Evolutionary conservation across 441 rosid genomes (phyloP), one percentile per base, ranked within the genome.

Genomic region (Raphanus hybrid): DNA sequence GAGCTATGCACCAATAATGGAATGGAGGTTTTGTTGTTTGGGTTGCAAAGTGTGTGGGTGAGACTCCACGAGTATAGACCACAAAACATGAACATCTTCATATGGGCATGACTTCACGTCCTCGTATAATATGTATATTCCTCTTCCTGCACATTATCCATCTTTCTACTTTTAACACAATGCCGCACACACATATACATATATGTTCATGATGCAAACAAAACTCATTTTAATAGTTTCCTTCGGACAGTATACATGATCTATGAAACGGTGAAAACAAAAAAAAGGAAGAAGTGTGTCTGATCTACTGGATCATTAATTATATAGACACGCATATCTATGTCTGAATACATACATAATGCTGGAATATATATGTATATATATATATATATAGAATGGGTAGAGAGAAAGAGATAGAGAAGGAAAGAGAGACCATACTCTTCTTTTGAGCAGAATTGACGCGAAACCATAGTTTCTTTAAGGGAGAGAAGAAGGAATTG

Each of bases 391-490:
- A 62, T 4, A 69, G 26, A 37, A 37, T 64, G 26, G 52, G 15
- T 37, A n/a, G 7, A 45, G 14, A 57, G 16, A 27, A 14, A 50
- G 54, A 34, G 35, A 12, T 37, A n/a, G 7, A 45, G 14, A 57
- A n/a, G n/a, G 16, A 27, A 14, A 50, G 54, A 34, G 35, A 12
- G 59, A 64, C 7, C 75, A 57, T 79, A 93, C 97, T 89, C 84
- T 88, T 90, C 75, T 80, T 86, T 8, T 84, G 92, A 82, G 92
- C 67, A 4, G 93, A 89, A 77, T 93, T 89, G 63, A 89, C 80
- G 26, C 94, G 89, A 73, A 91, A 72, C 97, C 94, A 92, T n/a
- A 93, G 85, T 87, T 93, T 93, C 93, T 87, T 93, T 88, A 93
- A 74, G 15, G 93, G 96, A 78, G 93, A 88, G 88, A 92, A 69